A percentile compares a stretch with the other conserved stretches of the same genome.
These are phyloP conservation scores for Amanita phalloides DNA, from an alignment of 768 basidiomycete species.

Conservation along the genomic window DNA sequence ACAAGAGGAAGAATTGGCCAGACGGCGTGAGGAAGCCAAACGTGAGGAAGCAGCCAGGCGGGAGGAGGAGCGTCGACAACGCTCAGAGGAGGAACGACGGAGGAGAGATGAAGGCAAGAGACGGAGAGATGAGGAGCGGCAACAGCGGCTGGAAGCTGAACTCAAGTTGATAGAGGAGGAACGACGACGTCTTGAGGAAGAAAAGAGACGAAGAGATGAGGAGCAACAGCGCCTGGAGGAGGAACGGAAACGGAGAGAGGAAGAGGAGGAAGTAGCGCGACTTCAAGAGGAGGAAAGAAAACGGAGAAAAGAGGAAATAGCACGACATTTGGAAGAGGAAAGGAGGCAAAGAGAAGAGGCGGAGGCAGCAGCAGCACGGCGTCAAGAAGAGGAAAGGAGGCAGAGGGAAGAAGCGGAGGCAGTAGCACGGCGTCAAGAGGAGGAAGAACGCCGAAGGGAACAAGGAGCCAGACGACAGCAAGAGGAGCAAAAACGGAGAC, in stretches of 20 bases:
- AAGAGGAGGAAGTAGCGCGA: constrained; percentile 9
- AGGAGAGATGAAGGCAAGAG: constrained; percentile 4
- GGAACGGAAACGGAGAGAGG: constrained; percentile 7
- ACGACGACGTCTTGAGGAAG: background rate
- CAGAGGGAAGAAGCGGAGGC: constrained; percentile 13
- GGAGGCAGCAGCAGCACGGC: constrained; percentile 13
- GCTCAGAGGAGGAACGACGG: constrained; percentile 9
- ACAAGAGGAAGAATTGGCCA: constrained; percentile 7
- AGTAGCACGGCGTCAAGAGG: constrained; percentile 15
- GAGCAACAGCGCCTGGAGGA: constrained; percentile 12
- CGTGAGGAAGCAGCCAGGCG: constrained; percentile 8
- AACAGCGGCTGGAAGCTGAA: constrained; percentile 8
- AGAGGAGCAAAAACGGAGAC: constrained; percentile 15
- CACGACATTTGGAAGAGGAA: constrained; percentile 15
- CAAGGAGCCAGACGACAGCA: constrained; percentile 13
- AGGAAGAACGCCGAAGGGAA: constrained; percentile 6
- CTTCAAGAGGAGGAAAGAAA: constrained; percentile 11
- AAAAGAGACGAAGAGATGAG: constrained; percentile 10
- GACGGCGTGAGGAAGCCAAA: constrained; percentile 17
- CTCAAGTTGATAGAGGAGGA: constrained; percentile 9
- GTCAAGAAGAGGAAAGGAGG: constrained; percentile 14
- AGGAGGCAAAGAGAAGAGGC: constrained; percentile 6
- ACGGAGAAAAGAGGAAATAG: constrained; percentile 7
- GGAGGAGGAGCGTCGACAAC: constrained; percentile 6
- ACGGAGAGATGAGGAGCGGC: constrained; percentile 5